phyloP scores from a whole-genome alignment of 2,329 filamentous ascomycete species.

The Magnaporthiopsis rhizophila region DNA sequence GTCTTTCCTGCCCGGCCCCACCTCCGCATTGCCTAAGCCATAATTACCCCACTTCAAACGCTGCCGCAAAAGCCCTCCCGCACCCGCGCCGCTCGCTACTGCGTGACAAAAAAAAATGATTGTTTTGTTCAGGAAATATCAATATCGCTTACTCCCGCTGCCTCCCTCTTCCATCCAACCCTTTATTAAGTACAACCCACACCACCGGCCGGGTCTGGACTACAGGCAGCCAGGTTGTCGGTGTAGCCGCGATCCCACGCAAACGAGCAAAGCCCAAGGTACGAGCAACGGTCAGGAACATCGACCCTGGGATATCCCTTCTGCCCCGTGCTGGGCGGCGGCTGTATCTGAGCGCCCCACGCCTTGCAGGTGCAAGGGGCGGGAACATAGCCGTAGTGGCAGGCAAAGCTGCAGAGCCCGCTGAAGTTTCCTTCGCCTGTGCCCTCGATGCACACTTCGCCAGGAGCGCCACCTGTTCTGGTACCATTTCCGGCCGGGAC shows the following conservation, averaged over 20 bases:
- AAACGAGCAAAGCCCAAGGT: background rate
- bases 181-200: background rate
- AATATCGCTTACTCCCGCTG: too few species aligned
- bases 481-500: too few species aligned
- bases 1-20: too few species aligned
- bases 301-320: background rate
- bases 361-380: constrained; percentile 14
- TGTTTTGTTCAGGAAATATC: too few species aligned
- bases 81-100: too few species aligned
- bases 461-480: too few species aligned
- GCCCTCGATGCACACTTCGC: constrained; percentile 13
- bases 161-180: too few species aligned
- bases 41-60: too few species aligned
- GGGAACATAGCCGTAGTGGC: constrained; percentile 14
- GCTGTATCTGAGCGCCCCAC: constrained; percentile 8
- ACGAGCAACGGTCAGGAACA: background rate
- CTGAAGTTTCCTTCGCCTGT: constrained; percentile 11
- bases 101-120: too few species aligned
- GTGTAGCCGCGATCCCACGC: background rate
- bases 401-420: constrained; percentile 14
- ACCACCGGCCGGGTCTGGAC: background rate
- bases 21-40: too few species aligned
- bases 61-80: too few species aligned
- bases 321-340: background rate
- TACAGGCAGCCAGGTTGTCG: background rate